phyloP scores from a whole-genome alignment of 306 rosid species.

The Ceratonia siliqua region DNA sequence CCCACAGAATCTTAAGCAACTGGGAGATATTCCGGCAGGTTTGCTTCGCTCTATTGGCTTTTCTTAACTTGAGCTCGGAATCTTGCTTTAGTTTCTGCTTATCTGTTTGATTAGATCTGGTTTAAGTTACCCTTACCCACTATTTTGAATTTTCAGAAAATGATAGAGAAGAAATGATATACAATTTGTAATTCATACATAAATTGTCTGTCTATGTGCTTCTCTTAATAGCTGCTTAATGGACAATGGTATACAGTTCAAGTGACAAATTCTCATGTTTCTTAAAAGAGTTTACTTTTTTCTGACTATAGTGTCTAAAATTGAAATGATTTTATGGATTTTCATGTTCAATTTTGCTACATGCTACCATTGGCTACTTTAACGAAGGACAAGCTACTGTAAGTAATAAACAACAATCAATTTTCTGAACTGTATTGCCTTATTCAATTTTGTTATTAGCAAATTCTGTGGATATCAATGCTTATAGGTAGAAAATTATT shows the following conservation, averaged over 20 bases:
- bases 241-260: not conserved
- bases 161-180: not conserved
- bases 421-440: not conserved
- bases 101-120: slow-evolving; percentile 2
- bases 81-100: not conserved
- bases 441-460: not conserved
- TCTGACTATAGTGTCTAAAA: not conserved
- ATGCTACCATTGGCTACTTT: not conserved
- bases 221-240: not conserved
- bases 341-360: not conserved
- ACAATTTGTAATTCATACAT: not conserved
- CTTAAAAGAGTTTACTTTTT: not conserved
- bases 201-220: too few species aligned
- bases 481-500: not conserved
- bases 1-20: slow-evolving; percentile 50
- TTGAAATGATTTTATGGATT: not conserved
- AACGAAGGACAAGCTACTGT: not conserved
- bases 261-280: not conserved
- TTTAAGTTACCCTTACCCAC: not conserved
- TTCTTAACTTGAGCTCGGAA: not conserved
- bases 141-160: not conserved
- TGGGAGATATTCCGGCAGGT: slow-evolving; percentile 54
- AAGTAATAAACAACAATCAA: not conserved
- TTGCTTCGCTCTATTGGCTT: slow-evolving; percentile 18
- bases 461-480: not conserved